A percentile compares a stretch with the other conserved stretches of the same genome.
These are phyloP conservation scores for Mucor velutinosus DNA, from an alignment of 371 early-diverging fungal species.

Conservation along the genomic window DNA sequence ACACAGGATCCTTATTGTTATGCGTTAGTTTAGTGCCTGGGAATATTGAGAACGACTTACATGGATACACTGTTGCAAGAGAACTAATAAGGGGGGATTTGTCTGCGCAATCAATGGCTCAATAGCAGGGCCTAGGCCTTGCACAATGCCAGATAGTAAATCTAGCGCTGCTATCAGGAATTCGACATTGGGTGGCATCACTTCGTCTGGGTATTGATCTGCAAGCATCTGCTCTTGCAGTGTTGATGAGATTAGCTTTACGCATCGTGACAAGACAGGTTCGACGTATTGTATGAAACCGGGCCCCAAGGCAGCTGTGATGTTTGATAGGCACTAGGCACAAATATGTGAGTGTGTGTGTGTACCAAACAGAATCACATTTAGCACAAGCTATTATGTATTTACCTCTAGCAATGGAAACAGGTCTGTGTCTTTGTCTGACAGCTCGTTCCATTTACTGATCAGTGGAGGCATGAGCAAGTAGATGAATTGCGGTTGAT, in stretches of 20 bases:
- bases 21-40: background rate
- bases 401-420: constrained; percentile 89
- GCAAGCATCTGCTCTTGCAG: constrained; percentile 59
- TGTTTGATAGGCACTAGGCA: constrained; percentile 73
- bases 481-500: constrained; percentile 71
- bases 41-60: constrained; percentile 28
- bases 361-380: background rate
- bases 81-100: constrained; percentile 65
- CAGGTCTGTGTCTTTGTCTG: constrained; percentile 81
- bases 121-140: constrained; percentile 73
- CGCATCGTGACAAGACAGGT: constrained; percentile 77
- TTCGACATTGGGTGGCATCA: constrained; percentile 77
- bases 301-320: constrained; percentile 79
- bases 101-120: constrained; percentile 66
- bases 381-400: background rate
- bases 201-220: constrained; percentile 50
- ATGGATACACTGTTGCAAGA: constrained; percentile 71
- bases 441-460: constrained; percentile 76
- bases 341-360: background rate
- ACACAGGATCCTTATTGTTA: constrained; percentile 61
- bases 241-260: constrained; percentile 70
- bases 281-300: constrained; percentile 77
- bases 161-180: constrained; percentile 88
- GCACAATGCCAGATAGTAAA: constrained; percentile 82
- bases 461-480: constrained; percentile 85